phyloP scores from a whole-genome alignment of 2,329 filamentous ascomycete species.

The Diaporthe destruens region DNA sequence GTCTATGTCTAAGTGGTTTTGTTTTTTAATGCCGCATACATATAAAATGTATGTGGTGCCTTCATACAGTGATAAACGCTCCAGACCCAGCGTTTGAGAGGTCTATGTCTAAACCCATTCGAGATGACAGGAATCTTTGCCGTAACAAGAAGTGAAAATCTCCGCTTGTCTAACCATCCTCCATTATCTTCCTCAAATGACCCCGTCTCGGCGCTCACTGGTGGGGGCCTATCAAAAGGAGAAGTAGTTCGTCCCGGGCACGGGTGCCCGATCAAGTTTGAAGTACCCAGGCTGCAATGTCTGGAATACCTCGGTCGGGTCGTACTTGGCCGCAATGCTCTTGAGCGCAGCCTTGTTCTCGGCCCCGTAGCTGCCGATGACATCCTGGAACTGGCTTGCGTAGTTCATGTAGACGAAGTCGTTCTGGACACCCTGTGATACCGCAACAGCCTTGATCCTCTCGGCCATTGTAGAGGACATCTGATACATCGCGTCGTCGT shows the following conservation, averaged over 20 bases:
- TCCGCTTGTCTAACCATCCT: too few relatives aligned
- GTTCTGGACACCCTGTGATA: slow-evolving; percentile 40
- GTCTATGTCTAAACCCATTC: too few relatives aligned
- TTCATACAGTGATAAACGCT: too few relatives aligned
- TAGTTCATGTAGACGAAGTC: slow-evolving; percentile 59
- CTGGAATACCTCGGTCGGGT: slow-evolving; percentile 52
- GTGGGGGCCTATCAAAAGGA: neutral
- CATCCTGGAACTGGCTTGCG: slow-evolving; percentile 54
- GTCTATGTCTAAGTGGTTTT: too few relatives aligned
- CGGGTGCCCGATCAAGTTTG: slow-evolving; percentile 45
- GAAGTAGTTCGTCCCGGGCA: slow-evolving; percentile 39
- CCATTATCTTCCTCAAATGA: neutral
- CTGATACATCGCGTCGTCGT: slow-evolving; percentile 44
- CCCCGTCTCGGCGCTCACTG: too few relatives aligned
- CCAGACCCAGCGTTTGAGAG: too few relatives aligned
- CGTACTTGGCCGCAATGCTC: slow-evolving; percentile 49
- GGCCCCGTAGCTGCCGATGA: slow-evolving; percentile 54
- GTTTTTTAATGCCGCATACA: too few relatives aligned
- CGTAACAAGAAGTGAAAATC: too few relatives aligned
- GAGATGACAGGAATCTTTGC: too few relatives aligned
- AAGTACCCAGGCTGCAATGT: slow-evolving; percentile 50
- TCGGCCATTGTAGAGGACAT: slow-evolving; percentile 43
- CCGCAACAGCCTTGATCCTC: slow-evolving; percentile 41
- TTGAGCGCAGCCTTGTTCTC: slow-evolving; percentile 52
- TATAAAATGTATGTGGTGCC: too few relatives aligned